Evolutionary conservation across 179 eudicot species (phyloP).

Genomic region (Patellifolia procumbens): DNA sequence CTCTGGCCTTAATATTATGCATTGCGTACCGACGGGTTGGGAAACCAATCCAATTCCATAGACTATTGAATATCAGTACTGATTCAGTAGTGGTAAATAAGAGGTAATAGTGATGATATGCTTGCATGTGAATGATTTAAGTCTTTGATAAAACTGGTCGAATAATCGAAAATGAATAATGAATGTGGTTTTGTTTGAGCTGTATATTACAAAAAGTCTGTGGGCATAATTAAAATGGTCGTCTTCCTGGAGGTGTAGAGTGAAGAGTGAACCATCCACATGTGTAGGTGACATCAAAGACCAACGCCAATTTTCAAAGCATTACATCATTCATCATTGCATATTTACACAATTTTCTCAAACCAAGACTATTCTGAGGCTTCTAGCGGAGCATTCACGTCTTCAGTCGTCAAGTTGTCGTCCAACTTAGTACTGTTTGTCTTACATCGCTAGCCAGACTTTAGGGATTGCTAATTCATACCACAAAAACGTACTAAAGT

Average conservation of each 20-base stretch:
- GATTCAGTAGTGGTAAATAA: not conserved
- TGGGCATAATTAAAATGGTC: constrained; percentile 4
- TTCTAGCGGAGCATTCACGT: not conserved
- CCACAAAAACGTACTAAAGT: too few species aligned
- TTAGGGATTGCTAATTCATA: too few species aligned
- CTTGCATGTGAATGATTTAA: not conserved
- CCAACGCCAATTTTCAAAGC: not conserved
- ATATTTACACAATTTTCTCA: not conserved
- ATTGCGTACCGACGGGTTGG: too few species aligned
- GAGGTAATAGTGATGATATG: not conserved
- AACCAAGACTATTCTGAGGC: not conserved
- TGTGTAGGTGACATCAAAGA: constrained; percentile 12
- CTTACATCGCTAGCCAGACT: too few species aligned
- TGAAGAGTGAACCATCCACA: constrained; percentile 7
- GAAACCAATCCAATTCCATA: too few species aligned
- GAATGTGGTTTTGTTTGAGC: not conserved
- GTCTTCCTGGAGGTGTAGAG: constrained; percentile 5
- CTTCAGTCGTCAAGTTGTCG: not conserved
- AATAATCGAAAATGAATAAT: not conserved
- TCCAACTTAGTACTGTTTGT: too few species aligned
- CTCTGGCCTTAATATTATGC: too few species aligned
- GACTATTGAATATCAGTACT: not conserved
- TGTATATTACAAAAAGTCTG: not conserved
- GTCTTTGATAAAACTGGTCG: not conserved
- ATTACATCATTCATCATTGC: not conserved